Percentiles rank a stretch among this genome's conserved stretches.
phyloP scores from a whole-genome alignment of 345 rosid species.

The Eucalyptus victrix region DNA sequence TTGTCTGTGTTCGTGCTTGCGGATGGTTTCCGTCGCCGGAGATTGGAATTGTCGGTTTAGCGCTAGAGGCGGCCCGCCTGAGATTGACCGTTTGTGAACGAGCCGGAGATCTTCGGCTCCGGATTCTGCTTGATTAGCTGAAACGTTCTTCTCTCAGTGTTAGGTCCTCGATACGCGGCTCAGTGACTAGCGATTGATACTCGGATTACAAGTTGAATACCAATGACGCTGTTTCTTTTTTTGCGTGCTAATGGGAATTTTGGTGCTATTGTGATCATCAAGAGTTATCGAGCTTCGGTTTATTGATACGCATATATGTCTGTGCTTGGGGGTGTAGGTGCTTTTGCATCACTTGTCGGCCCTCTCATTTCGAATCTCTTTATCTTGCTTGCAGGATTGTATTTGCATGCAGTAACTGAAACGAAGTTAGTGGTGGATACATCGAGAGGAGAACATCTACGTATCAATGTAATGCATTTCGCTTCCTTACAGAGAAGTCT shows the following conservation, averaged over 20 bases:
- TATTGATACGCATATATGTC: not conserved
- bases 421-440: slow-evolving; percentile 94
- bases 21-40: not conserved
- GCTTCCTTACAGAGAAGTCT: not conserved
- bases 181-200: not conserved
- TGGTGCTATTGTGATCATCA: not conserved
- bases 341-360: not conserved
- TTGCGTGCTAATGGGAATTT: not conserved
- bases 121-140: not conserved
- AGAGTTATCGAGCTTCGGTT: not conserved
- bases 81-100: not conserved
- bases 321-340: not conserved
- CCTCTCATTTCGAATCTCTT: not conserved
- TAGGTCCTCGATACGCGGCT: not conserved
- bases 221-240: not conserved
- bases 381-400: slow-evolving; percentile 46
- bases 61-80: not conserved
- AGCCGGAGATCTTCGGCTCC: not conserved
- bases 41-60: not conserved
- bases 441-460: slow-evolving; percentile 84
- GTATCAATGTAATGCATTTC: slow-evolving; percentile 56
- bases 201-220: not conserved
- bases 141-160: not conserved
- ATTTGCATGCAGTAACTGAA: slow-evolving; percentile 78
- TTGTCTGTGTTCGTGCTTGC: rapidly evolving